phyloP scores from a whole-genome alignment of 768 basidiomycete species.

The Leccinum barrowsii region DNA sequence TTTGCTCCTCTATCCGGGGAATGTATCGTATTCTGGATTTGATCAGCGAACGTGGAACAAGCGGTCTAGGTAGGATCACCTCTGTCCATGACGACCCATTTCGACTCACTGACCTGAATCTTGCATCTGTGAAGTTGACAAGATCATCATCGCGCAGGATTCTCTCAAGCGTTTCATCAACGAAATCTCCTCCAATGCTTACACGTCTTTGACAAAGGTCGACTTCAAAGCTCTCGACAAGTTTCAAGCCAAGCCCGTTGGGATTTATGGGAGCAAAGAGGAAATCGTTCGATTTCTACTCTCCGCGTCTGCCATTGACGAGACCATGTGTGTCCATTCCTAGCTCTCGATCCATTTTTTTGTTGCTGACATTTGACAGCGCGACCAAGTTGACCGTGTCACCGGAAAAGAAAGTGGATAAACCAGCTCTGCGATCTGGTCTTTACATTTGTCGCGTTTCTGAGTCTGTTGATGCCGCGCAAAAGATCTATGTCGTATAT shows the following conservation, averaged over 20 bases:
- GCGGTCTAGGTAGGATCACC: slow-evolving; percentile 45
- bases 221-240: slow-evolving; percentile 53
- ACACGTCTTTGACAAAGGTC: slow-evolving; percentile 52
- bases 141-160: slow-evolving; percentile 57
- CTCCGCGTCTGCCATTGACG: slow-evolving; percentile 35
- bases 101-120: neutral
- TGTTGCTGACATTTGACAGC: too few species aligned
- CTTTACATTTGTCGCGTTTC: slow-evolving; percentile 40
- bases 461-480: neutral
- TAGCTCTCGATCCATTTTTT: neutral
- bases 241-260: slow-evolving; percentile 43
- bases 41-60: slow-evolving; percentile 46
- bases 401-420: neutral
- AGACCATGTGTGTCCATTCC: slow-evolving; percentile 35
- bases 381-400: slow-evolving; percentile 6
- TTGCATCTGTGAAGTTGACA: slow-evolving; percentile 44
- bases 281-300: slow-evolving; percentile 48
- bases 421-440: slow-evolving; percentile 44
- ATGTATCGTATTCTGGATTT: slow-evolving; percentile 56
- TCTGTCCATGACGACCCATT: too few species aligned
- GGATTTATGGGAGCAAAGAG: slow-evolving; percentile 53
- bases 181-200: slow-evolving; percentile 46
- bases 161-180: slow-evolving; percentile 49
- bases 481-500: slow-evolving; percentile 45
- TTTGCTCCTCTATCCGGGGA: slow-evolving; percentile 35